phyloP scores from a whole-genome alignment of 441 rosid genomes.

The Erysimum pusillum region DNA sequence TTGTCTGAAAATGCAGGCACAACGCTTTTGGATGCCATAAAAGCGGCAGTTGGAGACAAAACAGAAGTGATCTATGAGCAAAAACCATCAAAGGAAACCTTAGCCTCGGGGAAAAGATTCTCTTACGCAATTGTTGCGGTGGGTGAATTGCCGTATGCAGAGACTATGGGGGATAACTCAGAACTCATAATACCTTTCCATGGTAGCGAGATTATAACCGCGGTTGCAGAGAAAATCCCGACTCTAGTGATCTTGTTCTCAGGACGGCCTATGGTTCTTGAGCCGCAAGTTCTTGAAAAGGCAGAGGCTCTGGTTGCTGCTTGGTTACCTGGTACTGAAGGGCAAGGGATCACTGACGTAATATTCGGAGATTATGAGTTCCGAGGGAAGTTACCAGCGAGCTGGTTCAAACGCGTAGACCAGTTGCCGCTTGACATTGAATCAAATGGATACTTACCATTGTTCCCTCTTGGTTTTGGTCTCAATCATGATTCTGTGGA shows the following conservation, averaged over 20 bases:
- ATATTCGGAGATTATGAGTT: constrained; percentile 75
- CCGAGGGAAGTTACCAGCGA: constrained; percentile 64
- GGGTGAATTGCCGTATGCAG: constrained; percentile 87
- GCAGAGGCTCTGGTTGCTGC: constrained; percentile 76
- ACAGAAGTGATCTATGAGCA: constrained; percentile 70
- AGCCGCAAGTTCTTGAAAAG: constrained; percentile 59
- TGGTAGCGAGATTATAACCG: constrained; percentile 61
- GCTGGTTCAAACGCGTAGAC: constrained; percentile 67
- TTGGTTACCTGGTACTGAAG: constrained; percentile 88
- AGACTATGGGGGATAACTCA: constrained; percentile 58
- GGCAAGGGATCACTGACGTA: constrained; percentile 69
- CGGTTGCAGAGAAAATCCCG: constrained; percentile 68
- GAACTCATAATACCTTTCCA: constrained; percentile 67
- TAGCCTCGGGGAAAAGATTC: constrained; percentile 50
- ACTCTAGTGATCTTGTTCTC: constrained; percentile 70
- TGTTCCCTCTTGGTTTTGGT: constrained; percentile 49
- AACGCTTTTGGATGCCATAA: constrained; percentile 74
- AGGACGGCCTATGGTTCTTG: constrained; percentile 77
- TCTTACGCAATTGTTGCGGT: constrained; percentile 77
- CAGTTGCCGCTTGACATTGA: constrained; percentile 64
- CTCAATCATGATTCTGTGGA: background rate
- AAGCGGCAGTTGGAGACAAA: constrained; percentile 60
- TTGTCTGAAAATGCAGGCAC: constrained; percentile 54
- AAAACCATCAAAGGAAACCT: constrained; percentile 59
- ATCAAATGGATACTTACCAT: constrained; percentile 65